Conservation (phyloP, 208 protist species). For the Leishmania gerbilli region DNA sequence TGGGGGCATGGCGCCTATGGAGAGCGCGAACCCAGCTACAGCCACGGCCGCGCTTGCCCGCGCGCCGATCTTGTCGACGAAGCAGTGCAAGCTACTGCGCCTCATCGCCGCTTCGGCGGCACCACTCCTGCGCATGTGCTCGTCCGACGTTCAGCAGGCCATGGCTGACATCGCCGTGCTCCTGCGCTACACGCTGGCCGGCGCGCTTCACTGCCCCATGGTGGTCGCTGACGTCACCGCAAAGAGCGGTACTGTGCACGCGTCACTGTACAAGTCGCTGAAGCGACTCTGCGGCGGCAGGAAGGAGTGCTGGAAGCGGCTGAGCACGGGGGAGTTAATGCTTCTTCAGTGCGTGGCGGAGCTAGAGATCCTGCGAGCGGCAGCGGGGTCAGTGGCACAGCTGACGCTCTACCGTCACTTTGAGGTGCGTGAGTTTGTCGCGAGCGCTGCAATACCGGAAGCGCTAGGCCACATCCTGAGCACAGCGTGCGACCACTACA, state of each 20-base stretch:
- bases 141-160: conserved; percentile 73
- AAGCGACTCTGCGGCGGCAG: conserved; percentile 30
- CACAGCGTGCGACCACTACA: conserved; percentile 57
- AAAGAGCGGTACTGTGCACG: conserved; percentile 16
- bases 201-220: conserved; percentile 15
- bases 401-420: conserved; percentile 79
- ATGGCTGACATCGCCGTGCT: conserved; percentile 73
- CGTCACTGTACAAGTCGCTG: conserved; percentile 20
- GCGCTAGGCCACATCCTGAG: conserved; percentile 42
- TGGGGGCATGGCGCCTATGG: conserved; percentile 12
- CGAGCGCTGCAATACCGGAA: conserved; percentile 51
- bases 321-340: conserved; percentile 70
- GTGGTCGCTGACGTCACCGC: conserved; percentile 21
- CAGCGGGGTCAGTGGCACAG: conserved; percentile 70
- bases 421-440: conserved; percentile 84
- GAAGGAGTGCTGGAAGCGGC: conserved; percentile 31
- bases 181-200: conserved; percentile 43
- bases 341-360: conserved; percentile 63
- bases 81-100: conserved; percentile 54
- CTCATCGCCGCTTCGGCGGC: conserved; percentile 60
- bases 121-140: conserved; percentile 81
- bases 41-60: conserved; percentile 7
- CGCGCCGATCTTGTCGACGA: conserved; percentile 27
- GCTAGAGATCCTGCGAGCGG: conserved; percentile 76
- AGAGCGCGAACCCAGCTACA: background rate